Evolutionary conservation across 2,329 filamentous ascomycete species (phyloP).

Genomic region (Aspergillus quadrilineatus): DNA sequence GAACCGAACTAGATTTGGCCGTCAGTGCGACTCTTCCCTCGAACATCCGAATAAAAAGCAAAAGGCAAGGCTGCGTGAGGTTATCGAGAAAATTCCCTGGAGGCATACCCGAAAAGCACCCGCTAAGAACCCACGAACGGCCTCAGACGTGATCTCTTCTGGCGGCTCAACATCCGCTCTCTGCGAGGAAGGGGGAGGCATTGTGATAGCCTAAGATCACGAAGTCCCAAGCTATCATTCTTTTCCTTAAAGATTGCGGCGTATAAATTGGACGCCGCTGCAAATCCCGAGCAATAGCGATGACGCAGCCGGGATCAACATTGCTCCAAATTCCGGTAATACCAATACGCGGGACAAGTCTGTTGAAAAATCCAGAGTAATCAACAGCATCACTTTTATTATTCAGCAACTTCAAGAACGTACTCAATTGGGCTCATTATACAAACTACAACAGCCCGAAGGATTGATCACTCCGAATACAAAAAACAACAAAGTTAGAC

Average conservation of each 20-base stretch:
- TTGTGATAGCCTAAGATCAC: constrained; percentile 18
- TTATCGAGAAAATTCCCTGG: neutral
- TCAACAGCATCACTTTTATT: constrained; percentile 5
- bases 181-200: constrained; percentile 45
- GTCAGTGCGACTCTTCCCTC: neutral
- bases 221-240: neutral
- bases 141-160: constrained; percentile 42
- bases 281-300: neutral
- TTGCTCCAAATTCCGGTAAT: constrained; percentile 9
- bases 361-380: constrained; percentile 2
- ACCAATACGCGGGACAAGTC: constrained; percentile 10
- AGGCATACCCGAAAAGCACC: constrained; percentile 44
- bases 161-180: constrained; percentile 43
- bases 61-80: neutral
- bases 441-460: neutral
- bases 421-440: neutral
- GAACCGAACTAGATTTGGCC: constrained; percentile 40
- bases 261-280: neutral
- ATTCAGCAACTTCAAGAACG: constrained; percentile 1
- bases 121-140: constrained; percentile 43
- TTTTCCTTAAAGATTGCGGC: neutral
- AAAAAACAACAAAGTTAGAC: neutral
- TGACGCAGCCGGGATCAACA: constrained; percentile 18
- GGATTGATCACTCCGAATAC: neutral
- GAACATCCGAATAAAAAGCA: neutral